Conservation (phyloP, 1,284 basidiomycete genomes). For the Mycena sp. region DNA sequence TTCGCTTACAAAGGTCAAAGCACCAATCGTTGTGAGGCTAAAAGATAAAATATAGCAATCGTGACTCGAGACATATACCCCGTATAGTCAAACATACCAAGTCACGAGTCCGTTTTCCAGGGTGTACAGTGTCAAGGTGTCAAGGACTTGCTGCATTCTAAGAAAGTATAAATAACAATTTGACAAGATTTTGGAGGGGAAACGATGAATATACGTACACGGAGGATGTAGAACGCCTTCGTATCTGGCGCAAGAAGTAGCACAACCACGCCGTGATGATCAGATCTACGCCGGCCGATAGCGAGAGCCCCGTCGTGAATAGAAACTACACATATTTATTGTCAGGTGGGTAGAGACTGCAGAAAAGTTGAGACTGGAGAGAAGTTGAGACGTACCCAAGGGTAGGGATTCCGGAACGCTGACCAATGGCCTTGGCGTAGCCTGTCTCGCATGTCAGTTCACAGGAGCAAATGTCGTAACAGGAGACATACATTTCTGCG, state of each 20-base stretch:
- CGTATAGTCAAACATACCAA: slow-evolving; percentile 42
- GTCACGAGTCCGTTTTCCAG: slow-evolving; percentile 62
- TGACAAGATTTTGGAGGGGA: background rate
- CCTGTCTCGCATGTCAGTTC: too few relatives aligned
- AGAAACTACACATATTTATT: slow-evolving; percentile 18
- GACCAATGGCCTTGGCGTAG: too few relatives aligned
- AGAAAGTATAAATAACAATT: background rate
- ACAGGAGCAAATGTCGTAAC: too few relatives aligned
- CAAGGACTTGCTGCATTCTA: slow-evolving; percentile 60
- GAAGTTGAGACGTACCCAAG: too few relatives aligned
- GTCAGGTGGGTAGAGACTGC: background rate
- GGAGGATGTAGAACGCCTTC: slow-evolving; percentile 27
- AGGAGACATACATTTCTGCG: too few relatives aligned
- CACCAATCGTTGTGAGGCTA: slow-evolving; percentile 48
- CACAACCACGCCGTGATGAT: slow-evolving; percentile 57
- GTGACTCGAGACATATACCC: background rate
- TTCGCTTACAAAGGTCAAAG: slow-evolving; percentile 55
- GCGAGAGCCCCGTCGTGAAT: slow-evolving; percentile 55
- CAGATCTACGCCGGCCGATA: slow-evolving; percentile 58
- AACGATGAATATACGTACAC: background rate
- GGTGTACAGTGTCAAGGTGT: slow-evolving; percentile 60
- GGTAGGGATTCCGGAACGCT: too few relatives aligned
- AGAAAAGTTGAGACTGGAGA: too few relatives aligned
- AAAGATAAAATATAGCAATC: background rate
- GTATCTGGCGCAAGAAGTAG: slow-evolving; percentile 50